Conservation (phyloP, 345 rosid species). For the Eucalyptus sp. region DNA sequence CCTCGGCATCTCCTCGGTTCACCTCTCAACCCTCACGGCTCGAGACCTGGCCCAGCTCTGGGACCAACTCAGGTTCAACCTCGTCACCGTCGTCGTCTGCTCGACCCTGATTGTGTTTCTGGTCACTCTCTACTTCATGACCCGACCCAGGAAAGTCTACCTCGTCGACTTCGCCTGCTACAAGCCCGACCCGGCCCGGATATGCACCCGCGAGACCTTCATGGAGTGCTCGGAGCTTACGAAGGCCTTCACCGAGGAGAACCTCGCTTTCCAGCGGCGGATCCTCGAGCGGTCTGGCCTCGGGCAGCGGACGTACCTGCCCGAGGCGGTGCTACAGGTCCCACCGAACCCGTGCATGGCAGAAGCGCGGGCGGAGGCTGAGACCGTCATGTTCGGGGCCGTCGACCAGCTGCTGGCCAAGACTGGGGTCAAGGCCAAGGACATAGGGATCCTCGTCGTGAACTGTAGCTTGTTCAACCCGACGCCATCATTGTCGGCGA, state of each 20-base stretch:
- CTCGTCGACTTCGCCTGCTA: slow-evolving; percentile 19
- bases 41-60: not conserved
- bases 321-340: slow-evolving; percentile 1
- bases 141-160: slow-evolving; percentile 9
- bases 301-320: slow-evolving; percentile 9
- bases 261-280: slow-evolving; percentile 13
- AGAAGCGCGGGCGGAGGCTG: slow-evolving; percentile 23
- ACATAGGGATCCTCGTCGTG: slow-evolving; percentile 28
- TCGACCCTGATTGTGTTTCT: not conserved
- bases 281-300: slow-evolving; percentile 23
- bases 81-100: not conserved
- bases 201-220: slow-evolving; percentile 8
- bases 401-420: slow-evolving; percentile 18
- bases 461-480: slow-evolving; percentile 24
- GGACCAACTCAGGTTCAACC: not conserved
- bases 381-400: slow-evolving; percentile 15
- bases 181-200: slow-evolving; percentile 11
- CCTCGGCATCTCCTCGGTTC: not conserved
- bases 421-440: slow-evolving; percentile 17
- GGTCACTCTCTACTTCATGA: slow-evolving; percentile 3
- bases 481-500: slow-evolving; percentile 24
- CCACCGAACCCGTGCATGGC: slow-evolving; percentile 5
- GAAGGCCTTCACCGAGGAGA: slow-evolving; percentile 7
- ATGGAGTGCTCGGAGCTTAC: not conserved
- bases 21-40: not conserved